Evolutionary conservation across 208 protist species (phyloP), one percentile per base, ranked within the genome.

Genomic region (Zelonia costaricensis): DNA sequence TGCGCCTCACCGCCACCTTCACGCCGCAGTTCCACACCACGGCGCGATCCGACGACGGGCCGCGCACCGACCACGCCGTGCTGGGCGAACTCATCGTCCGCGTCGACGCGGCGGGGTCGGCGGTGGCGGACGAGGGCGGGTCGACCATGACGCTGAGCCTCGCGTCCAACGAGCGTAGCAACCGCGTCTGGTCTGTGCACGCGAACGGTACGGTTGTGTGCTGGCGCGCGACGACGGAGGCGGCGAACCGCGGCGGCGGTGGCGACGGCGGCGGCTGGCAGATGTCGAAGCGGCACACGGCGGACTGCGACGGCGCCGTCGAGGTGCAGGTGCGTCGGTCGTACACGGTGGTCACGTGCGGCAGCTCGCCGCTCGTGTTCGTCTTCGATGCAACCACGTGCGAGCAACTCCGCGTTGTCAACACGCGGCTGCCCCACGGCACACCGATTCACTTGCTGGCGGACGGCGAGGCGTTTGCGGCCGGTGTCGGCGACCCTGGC

Each of bases 131-230:
- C 35, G 57, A 33, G 15, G 30, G 51, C 18, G 62, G 66, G 22
- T 8, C 70, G 13, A 72, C 67, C 22, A 74, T 89, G 25, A 66
- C 85, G 20, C 60, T 77, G 18, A 74, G 76, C 23, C 18, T 94
- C 30, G 79, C 74, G 28, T 85, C 82, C 2, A 76, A 69, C 18
- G 78, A 82, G 58, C 62, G 58, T 36, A 76, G 71, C 55, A 78
- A 82, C 54, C 80, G 73, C 28, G 59, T 85, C 18, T 94, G 88
- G 84, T 88, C 84, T 28, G 72, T 94, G n/a, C 78, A 82, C 59
- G 74, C 74, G 25, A 71, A 66, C 15, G 76, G 78, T 15, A 69
- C 67, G 15, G 84, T 94, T n/a, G 59, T 80, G 40, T 80, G 86
- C 56, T 94, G 88, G 88, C 82, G 80, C 45, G 77, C 80, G 20